Conservation (phyloP, 1,139 yeast genomes). For the Hemisphaericaspora lyxosophila region DNA sequence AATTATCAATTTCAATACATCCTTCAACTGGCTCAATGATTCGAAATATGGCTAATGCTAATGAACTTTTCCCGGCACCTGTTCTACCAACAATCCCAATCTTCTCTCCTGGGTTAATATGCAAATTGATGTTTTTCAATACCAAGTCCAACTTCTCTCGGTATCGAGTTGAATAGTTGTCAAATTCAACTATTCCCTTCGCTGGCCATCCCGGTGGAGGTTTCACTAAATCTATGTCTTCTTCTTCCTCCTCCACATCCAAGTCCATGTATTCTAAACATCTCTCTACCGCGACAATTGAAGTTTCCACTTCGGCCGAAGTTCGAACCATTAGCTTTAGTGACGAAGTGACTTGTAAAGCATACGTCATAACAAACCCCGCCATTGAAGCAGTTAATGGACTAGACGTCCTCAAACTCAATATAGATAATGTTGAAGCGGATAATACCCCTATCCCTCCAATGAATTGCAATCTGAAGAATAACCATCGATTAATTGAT, state of each 20-base stretch:
- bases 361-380: conserved; percentile 38
- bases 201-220: conserved; percentile 30
- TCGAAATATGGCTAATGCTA: conserved; percentile 34
- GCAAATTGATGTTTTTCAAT: conserved; percentile 24
- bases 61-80: conserved; percentile 37
- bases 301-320: conserved; percentile 34
- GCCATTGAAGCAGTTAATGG: conserved; percentile 30
- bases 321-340: conserved; percentile 28
- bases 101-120: conserved; percentile 29
- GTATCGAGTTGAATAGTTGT: conserved; percentile 30
- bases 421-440: conserved; percentile 25
- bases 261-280: conserved; percentile 31
- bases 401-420: conserved; percentile 19
- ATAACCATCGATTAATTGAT: conserved; percentile 33
- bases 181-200: conserved; percentile 26
- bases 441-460: conserved; percentile 29
- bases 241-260: conserved; percentile 25
- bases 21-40: conserved; percentile 33
- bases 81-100: conserved; percentile 38
- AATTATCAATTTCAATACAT: conserved; percentile 42
- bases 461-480: conserved; percentile 31
- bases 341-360: conserved; percentile 27
- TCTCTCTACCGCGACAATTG: conserved; percentile 33
- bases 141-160: conserved; percentile 32
- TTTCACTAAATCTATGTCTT: conserved; percentile 16